Evolutionary conservation across 2,329 filamentous ascomycete species (phyloP).

Genomic region (Calonectria ilicicola): DNA sequence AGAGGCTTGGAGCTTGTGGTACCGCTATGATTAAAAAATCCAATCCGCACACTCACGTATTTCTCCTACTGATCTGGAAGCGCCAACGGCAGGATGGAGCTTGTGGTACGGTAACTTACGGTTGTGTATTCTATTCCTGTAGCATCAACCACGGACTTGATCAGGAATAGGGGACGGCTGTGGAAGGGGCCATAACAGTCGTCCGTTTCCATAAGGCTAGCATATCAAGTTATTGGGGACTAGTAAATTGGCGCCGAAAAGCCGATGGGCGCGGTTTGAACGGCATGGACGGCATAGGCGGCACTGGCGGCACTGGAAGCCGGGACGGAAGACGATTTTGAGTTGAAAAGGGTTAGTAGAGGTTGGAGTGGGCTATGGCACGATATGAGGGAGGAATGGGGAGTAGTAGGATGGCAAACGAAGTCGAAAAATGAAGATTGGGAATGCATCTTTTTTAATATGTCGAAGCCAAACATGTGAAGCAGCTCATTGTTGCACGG

Average conservation of each 20-base stretch:
- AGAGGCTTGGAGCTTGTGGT: neutral
- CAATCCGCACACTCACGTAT: no score
- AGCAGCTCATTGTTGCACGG: neutral
- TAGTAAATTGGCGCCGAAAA: neutral
- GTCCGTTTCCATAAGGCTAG: neutral
- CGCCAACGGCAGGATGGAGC: no score
- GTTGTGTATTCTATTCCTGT: neutral
- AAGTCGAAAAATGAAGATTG: neutral
- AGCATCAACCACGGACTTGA: neutral
- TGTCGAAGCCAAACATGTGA: neutral
- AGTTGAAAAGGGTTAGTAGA: neutral
- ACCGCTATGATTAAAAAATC: no score
- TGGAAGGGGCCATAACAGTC: neutral
- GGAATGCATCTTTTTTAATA: neutral
- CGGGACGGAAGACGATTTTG: neutral
- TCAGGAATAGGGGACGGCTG: neutral
- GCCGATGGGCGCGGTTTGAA: neutral
- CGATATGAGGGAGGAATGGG: neutral
- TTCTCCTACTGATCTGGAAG: no score
- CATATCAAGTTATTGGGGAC: neutral
- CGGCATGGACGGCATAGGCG: neutral
- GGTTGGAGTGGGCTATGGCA: no score
- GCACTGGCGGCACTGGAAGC: neutral
- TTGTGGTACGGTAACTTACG: no score
- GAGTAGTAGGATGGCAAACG: no score